Evolutionary conservation across 805 yeast genomes (phyloP), one percentile per base, ranked within the genome.

Genomic region (Candida morakotiae): DNA sequence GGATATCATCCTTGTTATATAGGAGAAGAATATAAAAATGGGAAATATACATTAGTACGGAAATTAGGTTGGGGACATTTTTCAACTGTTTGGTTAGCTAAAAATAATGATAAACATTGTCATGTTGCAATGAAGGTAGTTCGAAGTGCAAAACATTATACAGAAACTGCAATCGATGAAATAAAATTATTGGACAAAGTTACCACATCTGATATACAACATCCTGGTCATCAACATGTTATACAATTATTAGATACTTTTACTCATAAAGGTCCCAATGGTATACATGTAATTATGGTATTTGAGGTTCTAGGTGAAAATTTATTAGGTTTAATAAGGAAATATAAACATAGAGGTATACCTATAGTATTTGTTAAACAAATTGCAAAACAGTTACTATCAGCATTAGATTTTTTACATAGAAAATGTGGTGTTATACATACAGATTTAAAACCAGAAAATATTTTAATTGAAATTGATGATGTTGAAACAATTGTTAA

Each of bases 11-110:
- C 98, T 0, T 93, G 94, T 9, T 79, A 63, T 46, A 79, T 87
- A 34, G 98, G 98, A 5, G 98, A 94, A 56, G 62, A 62, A 16
- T 91, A 83, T 60, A 84, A 87, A 49, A 69, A 83, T 39, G 78
- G 79, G 14, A 76, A 85, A 41, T 93, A 93, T 57, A 71, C 81
- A 1, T 62, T 93, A 34, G 89, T 86, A 21, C 76, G 98, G 43
- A 93, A 93, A 56, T 68, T 93, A 3, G 99, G 99, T 0, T 93
- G 99, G 99, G 99, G 99, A 24, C 97, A 93, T 62, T 93, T 93
- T 56, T 83, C 95, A 19, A 93, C 96, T 1, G 97, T 87, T 16
- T 89, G 96, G 97, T 67, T 86, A 20, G 98, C 96, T 4, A 73
- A 64, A 42, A 77, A 77, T 35, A 63, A 68, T 37, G 70, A 67